Evolutionary conservation across 768 basidiomycete species (phyloP), one percentile per base, ranked within the genome.

Genomic region (Tricholoma furcatifolium): DNA sequence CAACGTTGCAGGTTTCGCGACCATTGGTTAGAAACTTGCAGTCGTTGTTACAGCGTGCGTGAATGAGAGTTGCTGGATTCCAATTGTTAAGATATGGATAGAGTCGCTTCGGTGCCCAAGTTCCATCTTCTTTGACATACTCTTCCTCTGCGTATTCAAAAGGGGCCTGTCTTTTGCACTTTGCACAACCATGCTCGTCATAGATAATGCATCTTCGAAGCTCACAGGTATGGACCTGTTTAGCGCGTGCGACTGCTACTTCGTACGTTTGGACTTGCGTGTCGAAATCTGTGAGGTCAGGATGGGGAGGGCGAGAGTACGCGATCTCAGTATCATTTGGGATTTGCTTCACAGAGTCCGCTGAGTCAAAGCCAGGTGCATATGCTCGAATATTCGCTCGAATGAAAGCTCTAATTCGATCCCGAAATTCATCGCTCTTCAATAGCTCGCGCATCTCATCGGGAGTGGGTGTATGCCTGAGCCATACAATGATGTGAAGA

Each of bases 1-100:
- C 27, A 5, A 32, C 15, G 15, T 43, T 32, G 6, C 21, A 6
- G 2, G 50, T 51, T 6, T 51, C 50, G 4, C 8, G 2, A 8
- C 50, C 50, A 27, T 35, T 71, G 0, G 70, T 73, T 0, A 78
- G 18, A 0, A 80, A 53, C 43, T 80, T 79, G 0, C 41, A 40
- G 50, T 81, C 73, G 47, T 78, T 69, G 51, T 81, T 80, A 51
- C 70, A 74, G 0, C 63, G 55, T 0, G 49, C 46, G 24, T 60
- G 56, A 4, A 65, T 24, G 0, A 65, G 24, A 1, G 76, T 56
- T 0, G 47, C 47, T 0, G 70, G 71, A 11, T 45, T 60, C 63
- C 62, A 71, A 1, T 46, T 59, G 39, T 70, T 72, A 10, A 73
- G 40, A 35, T 52, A 65, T 1, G 12, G 57, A 43, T 61, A 68